Evolutionary conservation across 2,329 filamentous ascomycete species (phyloP).

Genomic region (Geosmithia putterillii): DNA sequence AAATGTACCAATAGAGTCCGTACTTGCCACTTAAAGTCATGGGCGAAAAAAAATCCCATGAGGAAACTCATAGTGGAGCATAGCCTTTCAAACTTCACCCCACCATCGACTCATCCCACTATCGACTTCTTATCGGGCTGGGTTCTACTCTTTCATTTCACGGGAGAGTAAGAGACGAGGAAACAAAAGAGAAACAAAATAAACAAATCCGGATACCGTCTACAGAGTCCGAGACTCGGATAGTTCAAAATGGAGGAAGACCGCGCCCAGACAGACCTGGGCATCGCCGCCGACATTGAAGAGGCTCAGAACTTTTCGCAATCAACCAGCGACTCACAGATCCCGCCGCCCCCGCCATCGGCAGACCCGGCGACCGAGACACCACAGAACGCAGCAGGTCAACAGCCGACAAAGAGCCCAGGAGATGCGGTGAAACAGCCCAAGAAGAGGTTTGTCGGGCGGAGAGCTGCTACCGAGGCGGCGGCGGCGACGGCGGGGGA

Average conservation of each 20-base stretch:
- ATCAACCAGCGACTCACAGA: not conserved
- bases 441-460: conserved; percentile 84
- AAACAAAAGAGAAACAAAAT: too few relatives aligned
- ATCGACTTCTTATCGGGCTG: too few relatives aligned
- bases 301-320: conserved; percentile 20
- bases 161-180: too few relatives aligned
- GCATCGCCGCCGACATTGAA: conserved; percentile 55
- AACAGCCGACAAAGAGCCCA: not conserved
- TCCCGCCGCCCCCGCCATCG: conserved; percentile 3
- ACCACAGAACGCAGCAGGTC: not conserved
- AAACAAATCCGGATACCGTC: too few relatives aligned
- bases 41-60: too few relatives aligned
- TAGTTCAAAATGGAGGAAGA: conserved; percentile 58
- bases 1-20: too few relatives aligned
- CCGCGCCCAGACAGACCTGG: conserved; percentile 56
- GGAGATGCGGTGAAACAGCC: conserved; percentile 50
- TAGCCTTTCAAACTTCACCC: too few relatives aligned
- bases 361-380: not conserved
- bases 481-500: conserved; percentile 28
- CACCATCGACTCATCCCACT: too few relatives aligned
- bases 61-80: too few relatives aligned
- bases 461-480: conserved; percentile 57
- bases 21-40: too few relatives aligned
- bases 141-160: too few relatives aligned
- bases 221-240: too few relatives aligned